These are phyloP conservation scores for Leucogyrophana mollusca DNA, from an alignment of 768 basidiomycete species.

Conservation along the genomic window DNA sequence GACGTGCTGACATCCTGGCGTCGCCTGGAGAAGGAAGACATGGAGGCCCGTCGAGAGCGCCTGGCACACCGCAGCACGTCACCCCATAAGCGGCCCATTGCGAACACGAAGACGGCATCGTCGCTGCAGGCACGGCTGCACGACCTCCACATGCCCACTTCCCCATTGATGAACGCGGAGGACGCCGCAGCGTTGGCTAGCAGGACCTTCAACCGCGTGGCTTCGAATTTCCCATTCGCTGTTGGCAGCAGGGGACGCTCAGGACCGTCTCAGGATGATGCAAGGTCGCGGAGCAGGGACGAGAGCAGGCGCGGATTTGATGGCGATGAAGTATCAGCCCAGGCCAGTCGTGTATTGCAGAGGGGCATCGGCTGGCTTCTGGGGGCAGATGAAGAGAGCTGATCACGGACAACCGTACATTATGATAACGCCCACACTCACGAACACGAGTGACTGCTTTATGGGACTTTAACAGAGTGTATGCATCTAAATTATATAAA, in stretches of 20 bases:
- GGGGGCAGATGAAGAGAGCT: constrained; percentile 66
- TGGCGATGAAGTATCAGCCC: constrained; percentile 64
- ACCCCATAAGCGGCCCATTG: constrained; percentile 14
- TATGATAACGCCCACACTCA: constrained; percentile 10
- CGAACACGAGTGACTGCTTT: constrained; percentile 14
- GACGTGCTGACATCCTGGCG: constrained; percentile 82
- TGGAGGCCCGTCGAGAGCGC: constrained; percentile 47
- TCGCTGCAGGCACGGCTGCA: constrained; percentile 64
- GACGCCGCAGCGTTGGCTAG: constrained; percentile 81
- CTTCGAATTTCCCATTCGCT: constrained; percentile 73
- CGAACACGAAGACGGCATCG: constrained; percentile 38
- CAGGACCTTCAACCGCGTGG: constrained; percentile 73
- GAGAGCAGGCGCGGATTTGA: constrained; percentile 42
- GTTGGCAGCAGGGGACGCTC: constrained; percentile 41
- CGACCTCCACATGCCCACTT: constrained; percentile 65
- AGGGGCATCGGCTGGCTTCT: constrained; percentile 96
- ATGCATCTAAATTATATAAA: constrained; percentile 19
- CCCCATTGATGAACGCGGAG: constrained; percentile 67
- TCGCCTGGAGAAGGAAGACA: constrained; percentile 65
- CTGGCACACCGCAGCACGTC: constrained; percentile 24
- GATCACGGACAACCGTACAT: too few species aligned
- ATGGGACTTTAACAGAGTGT: constrained; percentile 15
- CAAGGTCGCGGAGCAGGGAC: constrained; percentile 35
- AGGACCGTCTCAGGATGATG: constrained; percentile 15
- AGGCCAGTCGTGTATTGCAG: constrained; percentile 76